phyloP scores from a whole-genome alignment of 352 stramenopile genomes.

The Phytophthora chlamydospora region DNA sequence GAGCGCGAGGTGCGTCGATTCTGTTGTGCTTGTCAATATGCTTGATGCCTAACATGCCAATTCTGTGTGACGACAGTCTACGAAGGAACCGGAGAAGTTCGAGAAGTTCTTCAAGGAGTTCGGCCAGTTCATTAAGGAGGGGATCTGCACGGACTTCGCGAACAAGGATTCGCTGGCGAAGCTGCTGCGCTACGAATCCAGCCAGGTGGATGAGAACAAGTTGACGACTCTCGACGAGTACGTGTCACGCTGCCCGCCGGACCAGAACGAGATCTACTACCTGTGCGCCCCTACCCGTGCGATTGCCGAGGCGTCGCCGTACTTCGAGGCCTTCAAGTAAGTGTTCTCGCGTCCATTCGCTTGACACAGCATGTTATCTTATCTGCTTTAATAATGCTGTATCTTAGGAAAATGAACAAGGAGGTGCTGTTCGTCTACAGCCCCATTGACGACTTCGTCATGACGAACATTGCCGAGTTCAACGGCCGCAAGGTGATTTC shows the following conservation, averaged over 20 bases:
- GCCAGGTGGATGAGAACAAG: conserved; percentile 90
- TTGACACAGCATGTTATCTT: neutral
- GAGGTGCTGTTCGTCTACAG: conserved; percentile 99
- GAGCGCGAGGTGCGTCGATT: conserved; percentile 64
- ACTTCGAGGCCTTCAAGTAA: conserved; percentile 99
- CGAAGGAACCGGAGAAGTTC: conserved; percentile 97
- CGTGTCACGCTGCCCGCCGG: conserved; percentile 92
- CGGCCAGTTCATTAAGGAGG: conserved; percentile 98
- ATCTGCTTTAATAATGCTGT: neutral
- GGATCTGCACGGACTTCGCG: conserved; percentile 95
- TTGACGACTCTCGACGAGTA: conserved; percentile 99
- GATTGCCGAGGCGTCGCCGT: conserved; percentile 96
- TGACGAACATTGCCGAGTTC: conserved; percentile 98
- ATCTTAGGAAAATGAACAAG: conserved; percentile 83
- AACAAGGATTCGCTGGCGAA: conserved; percentile 95
- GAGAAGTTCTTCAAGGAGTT: conserved; percentile 99
- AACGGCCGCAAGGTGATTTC: conserved; percentile 96
- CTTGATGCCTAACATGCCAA: conserved; percentile 1
- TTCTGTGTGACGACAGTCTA: conserved; percentile 54
- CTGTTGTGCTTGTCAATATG: neutral
- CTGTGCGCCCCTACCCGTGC: conserved; percentile 95
- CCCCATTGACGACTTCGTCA: conserved; percentile 99
- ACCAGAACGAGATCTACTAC: conserved; percentile 99
- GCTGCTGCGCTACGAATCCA: conserved; percentile 98
- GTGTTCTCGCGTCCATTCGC: conserved; percentile 13